Base-by-base conservation (phyloP, 192 early-diverging fungal genomes). In the Coemansia sp. region DNA sequence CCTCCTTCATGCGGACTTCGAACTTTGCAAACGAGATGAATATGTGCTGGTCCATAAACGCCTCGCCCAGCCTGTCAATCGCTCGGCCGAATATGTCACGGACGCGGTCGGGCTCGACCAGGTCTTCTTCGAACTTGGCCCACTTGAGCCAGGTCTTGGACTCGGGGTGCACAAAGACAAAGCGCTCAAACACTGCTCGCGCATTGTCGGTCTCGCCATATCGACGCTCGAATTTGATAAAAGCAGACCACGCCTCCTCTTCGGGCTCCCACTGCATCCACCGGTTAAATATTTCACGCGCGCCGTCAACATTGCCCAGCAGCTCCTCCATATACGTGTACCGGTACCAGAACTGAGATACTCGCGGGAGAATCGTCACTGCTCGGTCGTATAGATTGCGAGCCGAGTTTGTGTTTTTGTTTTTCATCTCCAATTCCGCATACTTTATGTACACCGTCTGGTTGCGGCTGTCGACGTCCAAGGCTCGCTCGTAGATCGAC, bases 181-280 rank as follows among this genome's bases (percentile, higher is more conserved):
- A 93, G 38, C 97, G 83, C 73, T 92, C 88, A 78, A 91, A 95
- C 18, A 99, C 81, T 1, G 81, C 81, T 6, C 96, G 84, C 10
- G 93, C 97, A 13, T 90, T 85, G 34, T 92, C 95, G 53, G 86
- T 72, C 75, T 99, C 96, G 40, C 87, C 77, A 74, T 99, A 96
- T 53, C 95, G 85, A 62, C 87, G 88, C 74, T 99, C 98, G 76
- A 98, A 91, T 80, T 97, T 95, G 53, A 98, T 91, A 70, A 95
- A 99, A 3, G 96, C 95, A 70, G 84, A 81, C 98, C 98, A 99
- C 2, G 95, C 95, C 20, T 90, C 91, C 66, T 94, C 93, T 36
- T 89, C 83, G 18, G 97, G 96, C 70, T 98, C 95, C 97, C 98
- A 98, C 64, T 92, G 88, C 97, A 99, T 98, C 98, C 98, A 99